Evolutionary conservation across 2,329 filamentous ascomycete genomes (phyloP).

Genomic region (Ampelomyces quisqualis): DNA sequence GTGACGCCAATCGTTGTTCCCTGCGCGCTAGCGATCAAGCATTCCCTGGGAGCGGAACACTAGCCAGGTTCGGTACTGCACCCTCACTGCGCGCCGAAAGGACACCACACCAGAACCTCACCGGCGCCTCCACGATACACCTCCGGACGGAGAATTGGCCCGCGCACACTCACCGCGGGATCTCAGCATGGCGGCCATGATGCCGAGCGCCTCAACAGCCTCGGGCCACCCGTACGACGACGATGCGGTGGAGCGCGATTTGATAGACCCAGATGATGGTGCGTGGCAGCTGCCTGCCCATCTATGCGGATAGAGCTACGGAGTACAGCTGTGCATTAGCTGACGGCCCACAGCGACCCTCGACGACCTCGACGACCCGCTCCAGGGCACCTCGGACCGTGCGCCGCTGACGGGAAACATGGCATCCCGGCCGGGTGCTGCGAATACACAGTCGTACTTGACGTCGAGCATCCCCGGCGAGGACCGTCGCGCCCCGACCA

Average conservation of each 20-base stretch:
- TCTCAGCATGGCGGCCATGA: conserved; percentile 48
- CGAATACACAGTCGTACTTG: conserved; percentile 74
- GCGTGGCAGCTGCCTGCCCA: conserved; percentile 22
- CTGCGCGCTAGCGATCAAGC: conserved; percentile 22
- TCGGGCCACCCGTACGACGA: conserved; percentile 48
- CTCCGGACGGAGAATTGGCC: conserved; percentile 27
- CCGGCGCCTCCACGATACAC: conserved; percentile 27
- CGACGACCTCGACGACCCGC: conserved; percentile 89
- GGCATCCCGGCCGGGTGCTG: conserved; percentile 46
- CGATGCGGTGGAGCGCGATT: conserved; percentile 51
- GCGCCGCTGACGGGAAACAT: conserved; percentile 85
- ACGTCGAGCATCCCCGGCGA: conserved; percentile 90
- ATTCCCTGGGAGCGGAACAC: conserved; percentile 25
- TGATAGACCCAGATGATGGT: conserved; percentile 58
- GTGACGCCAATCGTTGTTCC: conserved; percentile 25
- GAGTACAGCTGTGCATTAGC: conserved; percentile 6
- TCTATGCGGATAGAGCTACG: background rate
- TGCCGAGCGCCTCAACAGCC: conserved; percentile 43
- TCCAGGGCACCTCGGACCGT: conserved; percentile 67
- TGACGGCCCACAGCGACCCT: conserved; percentile 64
- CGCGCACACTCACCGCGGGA: conserved; percentile 26
- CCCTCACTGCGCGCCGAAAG: conserved; percentile 20
- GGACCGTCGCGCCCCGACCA: conserved; percentile 82
- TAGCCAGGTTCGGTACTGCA: conserved; percentile 24
- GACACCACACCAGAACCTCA: conserved; percentile 33